Conservation (phyloP, 2,329 filamentous ascomycete genomes). For the Salinomyces thailandicus region DNA sequence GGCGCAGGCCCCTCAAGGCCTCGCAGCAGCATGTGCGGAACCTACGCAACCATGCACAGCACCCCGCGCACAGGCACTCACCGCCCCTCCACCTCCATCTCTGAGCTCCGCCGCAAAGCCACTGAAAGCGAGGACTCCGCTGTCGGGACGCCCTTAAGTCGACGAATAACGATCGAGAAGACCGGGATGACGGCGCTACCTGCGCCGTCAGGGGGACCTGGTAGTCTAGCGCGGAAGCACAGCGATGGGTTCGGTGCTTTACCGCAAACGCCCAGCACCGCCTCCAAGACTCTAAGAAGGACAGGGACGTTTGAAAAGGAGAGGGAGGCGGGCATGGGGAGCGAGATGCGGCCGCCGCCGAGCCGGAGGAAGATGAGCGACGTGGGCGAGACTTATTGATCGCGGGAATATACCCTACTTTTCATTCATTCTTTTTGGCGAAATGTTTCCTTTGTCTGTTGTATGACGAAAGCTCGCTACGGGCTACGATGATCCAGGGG, state of each 20-base stretch:
- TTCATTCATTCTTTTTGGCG: too few species aligned
- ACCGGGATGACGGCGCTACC: slow-evolving; percentile 10
- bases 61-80: slow-evolving; percentile 9
- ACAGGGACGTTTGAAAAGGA: slow-evolving; percentile 14
- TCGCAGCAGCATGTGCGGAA: slow-evolving; percentile 59
- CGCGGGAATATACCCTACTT: too few species aligned
- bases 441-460: too few species aligned
- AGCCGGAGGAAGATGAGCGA: slow-evolving; percentile 32
- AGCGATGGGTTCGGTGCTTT: slow-evolving; percentile 1
- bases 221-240: slow-evolving; percentile 6
- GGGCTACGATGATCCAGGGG: too few species aligned
- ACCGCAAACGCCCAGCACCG: slow-evolving; percentile 4
- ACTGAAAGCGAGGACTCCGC: slow-evolving; percentile 11
- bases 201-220: slow-evolving; percentile 8
- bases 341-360: slow-evolving; percentile 39
- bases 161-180: slow-evolving; percentile 15
- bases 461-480: too few species aligned
- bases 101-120: background rate
- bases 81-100: background rate
- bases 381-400: slow-evolving; percentile 26
- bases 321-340: slow-evolving; percentile 13
- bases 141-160: slow-evolving; percentile 6
- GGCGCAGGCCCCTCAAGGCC: too few species aligned
- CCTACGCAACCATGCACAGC: slow-evolving; percentile 28
- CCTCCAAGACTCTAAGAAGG: slow-evolving; percentile 8